Percentiles rank a stretch among this genome's conserved stretches.
phyloP scores from a whole-genome alignment of 176 grass and related monocot genomes.

The Alloteropsis semialata region DNA sequence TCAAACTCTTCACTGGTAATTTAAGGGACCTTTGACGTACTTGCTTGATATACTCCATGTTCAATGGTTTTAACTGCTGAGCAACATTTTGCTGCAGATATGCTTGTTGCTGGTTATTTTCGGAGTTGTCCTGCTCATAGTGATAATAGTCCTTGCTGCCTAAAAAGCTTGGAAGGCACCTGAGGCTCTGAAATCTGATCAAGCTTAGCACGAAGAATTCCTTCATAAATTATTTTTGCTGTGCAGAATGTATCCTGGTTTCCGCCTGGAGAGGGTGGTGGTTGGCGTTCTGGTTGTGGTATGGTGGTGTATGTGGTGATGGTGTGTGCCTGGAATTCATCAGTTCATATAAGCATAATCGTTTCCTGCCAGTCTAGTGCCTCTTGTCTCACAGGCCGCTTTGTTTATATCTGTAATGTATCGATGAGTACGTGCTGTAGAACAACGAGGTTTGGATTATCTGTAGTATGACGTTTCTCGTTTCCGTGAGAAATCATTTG shows the following conservation, averaged over 20 bases:
- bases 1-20: slow-evolving; percentile 87
- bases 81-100: slow-evolving; percentile 69
- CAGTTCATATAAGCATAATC: slow-evolving; percentile 28
- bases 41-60: no score
- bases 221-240: slow-evolving; percentile 50
- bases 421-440: slow-evolving; percentile 22
- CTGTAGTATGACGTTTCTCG: slow-evolving; percentile 4
- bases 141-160: slow-evolving; percentile 90
- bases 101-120: slow-evolving; percentile 94
- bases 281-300: slow-evolving; percentile 21
- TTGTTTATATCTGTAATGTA: slow-evolving; percentile 33
- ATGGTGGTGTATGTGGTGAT: slow-evolving; percentile 28
- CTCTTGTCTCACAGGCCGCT: neutral
- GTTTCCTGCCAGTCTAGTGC: neutral
- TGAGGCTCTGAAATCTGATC: slow-evolving; percentile 7
- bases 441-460: slow-evolving; percentile 23
- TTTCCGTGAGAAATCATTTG: neutral
- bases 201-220: slow-evolving; percentile 33
- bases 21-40: neutral
- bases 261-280: slow-evolving; percentile 12
- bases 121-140: slow-evolving; percentile 88
- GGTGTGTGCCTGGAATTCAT: slow-evolving; percentile 33
- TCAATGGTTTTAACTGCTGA: no score
- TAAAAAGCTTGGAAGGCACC: slow-evolving; percentile 37
- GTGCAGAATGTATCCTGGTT: slow-evolving; percentile 36